Conservation (phyloP, 208 protist species). For the Acanthamoeba castellanii region DNA sequence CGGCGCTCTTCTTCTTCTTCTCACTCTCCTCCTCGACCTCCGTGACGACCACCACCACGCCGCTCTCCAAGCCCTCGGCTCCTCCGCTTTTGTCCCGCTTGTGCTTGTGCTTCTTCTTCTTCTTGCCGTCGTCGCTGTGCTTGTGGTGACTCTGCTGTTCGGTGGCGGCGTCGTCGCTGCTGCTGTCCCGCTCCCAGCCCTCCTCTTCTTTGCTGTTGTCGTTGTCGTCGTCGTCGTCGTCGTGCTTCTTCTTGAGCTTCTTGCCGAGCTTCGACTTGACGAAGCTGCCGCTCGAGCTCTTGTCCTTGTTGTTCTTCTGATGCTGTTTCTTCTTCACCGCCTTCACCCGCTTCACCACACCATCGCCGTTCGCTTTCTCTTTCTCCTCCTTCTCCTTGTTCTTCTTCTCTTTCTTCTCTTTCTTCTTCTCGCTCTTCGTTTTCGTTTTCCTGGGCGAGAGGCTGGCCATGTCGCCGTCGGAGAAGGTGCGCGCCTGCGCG, state of each 20-base stretch:
- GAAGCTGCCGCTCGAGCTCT: not conserved
- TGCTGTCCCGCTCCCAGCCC: slow-evolving; percentile 10
- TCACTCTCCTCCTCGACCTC: not conserved
- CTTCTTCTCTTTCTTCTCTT: not conserved
- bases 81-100: not conserved
- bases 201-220: not conserved
- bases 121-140: not conserved
- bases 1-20: no score
- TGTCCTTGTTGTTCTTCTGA: not conserved
- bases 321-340: not conserved
- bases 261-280: not conserved
- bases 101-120: not conserved
- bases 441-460: not conserved
- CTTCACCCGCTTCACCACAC: not conserved
- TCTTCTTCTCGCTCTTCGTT: not conserved
- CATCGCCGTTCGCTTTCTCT: not conserved
- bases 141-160: not conserved
- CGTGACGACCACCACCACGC: not conserved
- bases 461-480: not conserved
- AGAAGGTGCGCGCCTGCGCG: not conserved
- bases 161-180: no score
- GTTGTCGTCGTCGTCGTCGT: not conserved
- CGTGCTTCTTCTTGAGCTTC: not conserved
- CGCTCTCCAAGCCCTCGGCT: not conserved
- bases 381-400: not conserved